Conservation (phyloP, 2,329 filamentous ascomycete genomes). For the Botrytis squamosa region DNA sequence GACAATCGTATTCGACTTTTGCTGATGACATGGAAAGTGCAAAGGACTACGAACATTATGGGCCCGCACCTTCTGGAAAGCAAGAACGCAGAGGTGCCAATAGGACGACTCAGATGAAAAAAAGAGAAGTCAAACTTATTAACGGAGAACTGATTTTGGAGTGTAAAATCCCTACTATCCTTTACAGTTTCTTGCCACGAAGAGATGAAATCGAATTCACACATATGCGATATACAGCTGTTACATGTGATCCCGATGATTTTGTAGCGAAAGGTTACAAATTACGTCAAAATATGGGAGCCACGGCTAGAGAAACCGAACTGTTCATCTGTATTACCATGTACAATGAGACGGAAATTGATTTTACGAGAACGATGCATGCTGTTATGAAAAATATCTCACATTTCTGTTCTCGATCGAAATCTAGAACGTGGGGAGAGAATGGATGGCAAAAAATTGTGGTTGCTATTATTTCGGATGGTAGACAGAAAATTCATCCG, state of each 20-base stretch:
- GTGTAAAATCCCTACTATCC: conserved; percentile 97
- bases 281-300: conserved; percentile 84
- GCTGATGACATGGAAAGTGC: conserved; percentile 41
- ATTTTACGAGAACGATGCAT: conserved; percentile 97
- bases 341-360: conserved; percentile 98
- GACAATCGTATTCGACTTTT: conserved; percentile 44
- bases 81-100: conserved; percentile 82
- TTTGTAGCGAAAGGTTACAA: conserved; percentile 89
- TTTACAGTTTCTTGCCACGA: conserved; percentile 93
- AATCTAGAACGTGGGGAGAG: conserved; percentile 95
- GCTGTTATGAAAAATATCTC: conserved; percentile 98
- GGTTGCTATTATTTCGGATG: conserved; percentile 93
- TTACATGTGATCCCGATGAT: conserved; percentile 96
- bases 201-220: conserved; percentile 95
- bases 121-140: conserved; percentile 92
- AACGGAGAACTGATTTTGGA: conserved; percentile 97
- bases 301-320: conserved; percentile 83
- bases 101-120: conserved; percentile 75
- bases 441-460: conserved; percentile 99
- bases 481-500: conserved; percentile 88
- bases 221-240: conserved; percentile 97
- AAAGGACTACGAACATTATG: conserved; percentile 74
- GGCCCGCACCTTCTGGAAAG: conserved; percentile 79
- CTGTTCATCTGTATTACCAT: conserved; percentile 96
- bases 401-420: conserved; percentile 90